phyloP scores from a whole-genome alignment of 1,139 yeast genomes.

The Diutina neorugosa region DNA sequence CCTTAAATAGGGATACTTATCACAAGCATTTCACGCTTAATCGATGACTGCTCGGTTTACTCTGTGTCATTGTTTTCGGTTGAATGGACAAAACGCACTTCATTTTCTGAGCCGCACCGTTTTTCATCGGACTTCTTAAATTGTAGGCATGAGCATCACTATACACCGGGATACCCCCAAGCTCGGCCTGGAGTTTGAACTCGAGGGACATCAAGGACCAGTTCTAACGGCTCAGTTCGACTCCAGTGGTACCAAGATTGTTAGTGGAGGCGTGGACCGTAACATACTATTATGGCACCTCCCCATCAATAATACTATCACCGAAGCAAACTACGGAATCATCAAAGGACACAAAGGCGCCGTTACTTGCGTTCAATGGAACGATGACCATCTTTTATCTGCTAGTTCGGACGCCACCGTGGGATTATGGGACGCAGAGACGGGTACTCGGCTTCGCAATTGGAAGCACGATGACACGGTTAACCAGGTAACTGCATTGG shows the following conservation, averaged over 20 bases:
- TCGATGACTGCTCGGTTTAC: too few relatives aligned
- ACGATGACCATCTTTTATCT: conserved; percentile 21
- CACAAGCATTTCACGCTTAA: not conserved
- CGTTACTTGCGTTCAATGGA: conserved; percentile 39
- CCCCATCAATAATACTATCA: conserved; percentile 16
- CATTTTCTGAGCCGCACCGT: not conserved
- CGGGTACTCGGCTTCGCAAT: conserved; percentile 44
- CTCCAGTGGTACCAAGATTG: conserved; percentile 28
- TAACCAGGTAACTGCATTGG: conserved; percentile 15
- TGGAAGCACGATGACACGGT: conserved; percentile 38
- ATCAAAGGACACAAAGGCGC: conserved; percentile 39
- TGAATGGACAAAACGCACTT: too few relatives aligned
- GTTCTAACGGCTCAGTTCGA: conserved; percentile 34
- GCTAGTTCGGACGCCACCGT: conserved; percentile 42
- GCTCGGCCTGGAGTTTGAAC: conserved; percentile 12
- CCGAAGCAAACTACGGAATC: conserved; percentile 20
- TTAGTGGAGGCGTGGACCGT: conserved; percentile 43
- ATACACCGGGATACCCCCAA: not conserved
- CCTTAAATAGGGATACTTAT: too few relatives aligned
- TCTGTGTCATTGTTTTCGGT: too few relatives aligned
- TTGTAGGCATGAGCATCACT: not conserved
- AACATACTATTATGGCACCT: conserved; percentile 33
- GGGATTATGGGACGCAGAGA: conserved; percentile 42
- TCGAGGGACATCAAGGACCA: conserved; percentile 39
- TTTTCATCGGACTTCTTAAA: not conserved